Conservation (phyloP, 345 rosid species). For the Pseudoturritis turrita region DNA sequence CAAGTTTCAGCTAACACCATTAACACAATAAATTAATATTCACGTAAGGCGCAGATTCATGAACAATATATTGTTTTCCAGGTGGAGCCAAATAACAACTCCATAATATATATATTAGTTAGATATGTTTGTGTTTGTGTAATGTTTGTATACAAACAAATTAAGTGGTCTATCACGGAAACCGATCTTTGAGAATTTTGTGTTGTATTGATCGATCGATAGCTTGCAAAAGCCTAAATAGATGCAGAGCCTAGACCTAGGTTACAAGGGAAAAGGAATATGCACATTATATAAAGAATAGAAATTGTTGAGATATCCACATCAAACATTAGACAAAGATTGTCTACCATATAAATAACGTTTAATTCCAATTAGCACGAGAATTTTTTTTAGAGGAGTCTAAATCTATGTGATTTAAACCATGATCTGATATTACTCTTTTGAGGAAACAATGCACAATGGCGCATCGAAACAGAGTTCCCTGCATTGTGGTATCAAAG, state of each 20-base stretch:
- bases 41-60: conserved; percentile 7
- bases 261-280: background rate
- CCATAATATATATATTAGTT: background rate
- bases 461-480: too few relatives aligned
- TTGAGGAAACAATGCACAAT: too few relatives aligned
- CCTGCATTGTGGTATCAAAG: too few relatives aligned
- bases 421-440: too few relatives aligned
- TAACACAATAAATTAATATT: background rate
- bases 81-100: conserved; percentile 3
- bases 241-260: background rate
- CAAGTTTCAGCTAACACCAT: conserved; percentile 1
- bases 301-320: too few relatives aligned
- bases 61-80: conserved; percentile 14
- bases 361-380: too few relatives aligned
- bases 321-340: too few relatives aligned
- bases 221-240: background rate
- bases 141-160: background rate
- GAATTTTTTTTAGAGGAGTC: too few relatives aligned
- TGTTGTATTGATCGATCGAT: background rate
- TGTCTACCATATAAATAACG: too few relatives aligned
- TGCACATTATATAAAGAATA: too few relatives aligned
- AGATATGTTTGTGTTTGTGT: background rate
- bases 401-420: too few relatives aligned
- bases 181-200: background rate
- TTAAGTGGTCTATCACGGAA: background rate